Conservation (phyloP, 2,329 filamentous ascomycete species). For the Aspergillus oerlinghausenensis region DNA sequence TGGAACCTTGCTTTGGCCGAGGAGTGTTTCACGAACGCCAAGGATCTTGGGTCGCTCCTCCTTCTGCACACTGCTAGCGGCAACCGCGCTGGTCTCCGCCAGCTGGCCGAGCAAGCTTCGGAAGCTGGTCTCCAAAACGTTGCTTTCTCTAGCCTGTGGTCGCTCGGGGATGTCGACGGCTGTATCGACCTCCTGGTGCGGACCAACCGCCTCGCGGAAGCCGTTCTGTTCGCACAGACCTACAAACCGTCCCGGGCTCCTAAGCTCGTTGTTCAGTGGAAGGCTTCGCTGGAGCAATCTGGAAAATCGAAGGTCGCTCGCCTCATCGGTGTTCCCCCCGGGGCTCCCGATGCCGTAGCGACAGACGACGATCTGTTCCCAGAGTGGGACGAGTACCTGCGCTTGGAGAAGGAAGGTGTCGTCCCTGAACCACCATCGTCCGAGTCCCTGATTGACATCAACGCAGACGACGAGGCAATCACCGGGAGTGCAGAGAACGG, state of each 20-base stretch:
- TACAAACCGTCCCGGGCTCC: constrained; percentile 79
- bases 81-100: constrained; percentile 67
- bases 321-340: constrained; percentile 74
- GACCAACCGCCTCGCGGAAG: constrained; percentile 77
- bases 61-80: constrained; percentile 83
- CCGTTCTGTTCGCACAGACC: constrained; percentile 87
- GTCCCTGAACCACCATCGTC: constrained; percentile 36
- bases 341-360: constrained; percentile 52
- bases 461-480: constrained; percentile 29
- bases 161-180: constrained; percentile 73
- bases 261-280: constrained; percentile 71
- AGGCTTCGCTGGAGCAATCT: constrained; percentile 71
- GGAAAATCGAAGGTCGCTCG: constrained; percentile 83
- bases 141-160: constrained; percentile 86
- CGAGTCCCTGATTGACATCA: constrained; percentile 40
- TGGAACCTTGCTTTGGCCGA: constrained; percentile 88
- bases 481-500: constrained; percentile 30
- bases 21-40: constrained; percentile 87
- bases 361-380: constrained; percentile 80
- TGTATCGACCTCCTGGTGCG: constrained; percentile 75
- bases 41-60: constrained; percentile 82
- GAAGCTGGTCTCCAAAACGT: constrained; percentile 82
- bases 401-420: constrained; percentile 69
- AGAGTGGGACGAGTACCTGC: constrained; percentile 89
- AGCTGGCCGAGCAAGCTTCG: constrained; percentile 70